Evolutionary conservation across 2,329 filamentous ascomycete genomes (phyloP).

Genomic region (Clonostachys solani): DNA sequence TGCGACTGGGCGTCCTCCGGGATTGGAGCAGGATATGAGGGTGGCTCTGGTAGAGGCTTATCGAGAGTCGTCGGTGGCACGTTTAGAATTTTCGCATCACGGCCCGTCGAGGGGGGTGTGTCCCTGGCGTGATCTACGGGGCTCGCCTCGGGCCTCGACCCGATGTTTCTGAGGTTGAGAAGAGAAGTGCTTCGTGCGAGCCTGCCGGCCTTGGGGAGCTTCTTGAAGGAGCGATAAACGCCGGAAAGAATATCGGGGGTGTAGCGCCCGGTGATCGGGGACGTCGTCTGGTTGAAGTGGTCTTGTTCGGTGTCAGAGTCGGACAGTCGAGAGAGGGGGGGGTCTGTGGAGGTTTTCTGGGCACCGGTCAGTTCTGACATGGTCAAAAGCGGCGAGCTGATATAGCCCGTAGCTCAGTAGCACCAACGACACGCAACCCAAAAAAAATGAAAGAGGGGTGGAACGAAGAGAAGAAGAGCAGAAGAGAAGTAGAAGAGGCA

Average conservation of each 20-base stretch:
- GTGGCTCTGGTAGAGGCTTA: constrained; percentile 52
- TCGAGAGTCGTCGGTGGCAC: constrained; percentile 49
- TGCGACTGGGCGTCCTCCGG: background rate
- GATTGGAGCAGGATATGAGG: constrained; percentile 15
- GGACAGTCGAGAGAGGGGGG: constrained; percentile 2
- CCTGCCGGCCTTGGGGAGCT: constrained; percentile 24
- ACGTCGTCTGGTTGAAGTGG: constrained; percentile 13
- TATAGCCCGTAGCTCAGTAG: too few species aligned
- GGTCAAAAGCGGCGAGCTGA: background rate
- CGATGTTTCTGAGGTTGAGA: constrained; percentile 23
- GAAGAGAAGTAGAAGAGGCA: too few species aligned
- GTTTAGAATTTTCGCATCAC: constrained; percentile 51
- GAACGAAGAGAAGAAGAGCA: too few species aligned
- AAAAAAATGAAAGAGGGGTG: too few species aligned
- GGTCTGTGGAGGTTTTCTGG: background rate
- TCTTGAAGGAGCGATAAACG: constrained; percentile 47
- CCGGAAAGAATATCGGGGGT: constrained; percentile 44
- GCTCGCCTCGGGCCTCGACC: background rate
- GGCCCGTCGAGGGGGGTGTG: constrained; percentile 5
- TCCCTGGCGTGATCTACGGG: background rate
- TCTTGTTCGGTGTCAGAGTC: constrained; percentile 3
- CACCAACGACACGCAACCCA: too few species aligned
- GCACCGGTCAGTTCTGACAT: constrained; percentile 4
- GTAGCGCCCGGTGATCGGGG: constrained; percentile 18
- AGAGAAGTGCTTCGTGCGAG: constrained; percentile 39